phyloP scores from a whole-genome alignment of 129 eudicot species.

The Rutidosis leptorrhynchoides region DNA sequence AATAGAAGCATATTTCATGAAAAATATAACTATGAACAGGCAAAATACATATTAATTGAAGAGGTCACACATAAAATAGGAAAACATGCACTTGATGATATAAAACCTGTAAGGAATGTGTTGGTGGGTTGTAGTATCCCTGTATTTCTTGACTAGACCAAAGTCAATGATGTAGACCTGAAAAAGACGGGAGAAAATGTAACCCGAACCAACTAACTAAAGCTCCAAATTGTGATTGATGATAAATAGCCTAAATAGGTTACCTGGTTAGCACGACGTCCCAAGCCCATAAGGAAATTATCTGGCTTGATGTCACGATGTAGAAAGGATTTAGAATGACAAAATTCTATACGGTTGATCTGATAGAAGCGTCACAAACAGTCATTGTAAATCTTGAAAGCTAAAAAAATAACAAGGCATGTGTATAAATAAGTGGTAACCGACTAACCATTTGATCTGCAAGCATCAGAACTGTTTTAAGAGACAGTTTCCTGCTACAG shows the following conservation, averaged over 20 bases:
- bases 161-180: conserved; percentile 87
- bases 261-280: conserved; percentile 93
- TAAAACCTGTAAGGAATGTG: conserved; percentile 99
- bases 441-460: conserved; percentile 86
- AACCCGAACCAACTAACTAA: conserved; percentile 3
- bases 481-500: conserved; percentile 81
- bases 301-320: conserved; percentile 97
- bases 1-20: background rate
- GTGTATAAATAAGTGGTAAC: background rate
- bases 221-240: background rate
- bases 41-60: background rate
- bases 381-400: background rate
- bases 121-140: conserved; percentile 80
- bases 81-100: too few species aligned
- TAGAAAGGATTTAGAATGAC: conserved; percentile 81
- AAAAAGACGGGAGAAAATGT: conserved; percentile 23
- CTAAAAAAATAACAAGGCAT: background rate
- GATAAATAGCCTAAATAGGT: background rate
- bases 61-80: background rate
- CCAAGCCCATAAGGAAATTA: conserved; percentile 92
- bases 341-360: conserved; percentile 87
- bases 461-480: conserved; percentile 94
- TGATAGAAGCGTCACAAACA: conserved; percentile 29
- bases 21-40: too few species aligned
- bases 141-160: conserved; percentile 86